Percentiles rank a stretch among this genome's conserved stretches.
These are phyloP conservation scores for Karstenula rhodostoma DNA, from an alignment of 2,329 filamentous ascomycete genomes.

Conservation along the genomic window DNA sequence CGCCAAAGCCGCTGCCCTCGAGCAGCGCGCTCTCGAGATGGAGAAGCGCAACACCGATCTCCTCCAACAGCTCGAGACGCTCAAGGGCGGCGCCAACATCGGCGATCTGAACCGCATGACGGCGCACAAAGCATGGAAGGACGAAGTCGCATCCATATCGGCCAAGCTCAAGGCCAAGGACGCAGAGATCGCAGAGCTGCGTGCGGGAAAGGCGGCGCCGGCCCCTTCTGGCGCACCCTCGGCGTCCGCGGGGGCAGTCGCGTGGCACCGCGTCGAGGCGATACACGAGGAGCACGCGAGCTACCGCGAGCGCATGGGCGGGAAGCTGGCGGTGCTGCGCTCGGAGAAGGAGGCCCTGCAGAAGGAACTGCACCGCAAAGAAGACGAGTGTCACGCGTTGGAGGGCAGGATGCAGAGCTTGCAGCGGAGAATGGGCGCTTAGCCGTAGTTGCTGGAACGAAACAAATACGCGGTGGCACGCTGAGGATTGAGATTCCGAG, in stretches of 20 bases:
- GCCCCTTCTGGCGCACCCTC: slow-evolving; percentile 13
- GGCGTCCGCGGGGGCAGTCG: slow-evolving; percentile 20
- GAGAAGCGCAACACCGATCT: slow-evolving; percentile 52
- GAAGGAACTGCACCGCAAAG: slow-evolving; percentile 49
- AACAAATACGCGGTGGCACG: background rate
- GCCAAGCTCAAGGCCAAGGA: slow-evolving; percentile 42
- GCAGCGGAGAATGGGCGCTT: slow-evolving; percentile 32
- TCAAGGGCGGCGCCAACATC: slow-evolving; percentile 38
- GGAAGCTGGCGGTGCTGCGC: slow-evolving; percentile 48
- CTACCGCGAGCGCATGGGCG: slow-evolving; percentile 49
- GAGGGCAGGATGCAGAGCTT: slow-evolving; percentile 48
- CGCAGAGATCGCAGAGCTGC: slow-evolving; percentile 35
- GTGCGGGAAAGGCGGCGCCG: slow-evolving; percentile 3
- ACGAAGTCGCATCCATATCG: slow-evolving; percentile 40
- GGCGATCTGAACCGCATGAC: slow-evolving; percentile 45
- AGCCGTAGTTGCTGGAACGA: slow-evolving; percentile 9
- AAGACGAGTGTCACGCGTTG: slow-evolving; percentile 50
- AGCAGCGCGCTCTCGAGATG: slow-evolving; percentile 53
- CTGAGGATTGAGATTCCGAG: background rate
- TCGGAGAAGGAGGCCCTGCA: slow-evolving; percentile 52
- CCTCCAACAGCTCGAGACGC: slow-evolving; percentile 36
- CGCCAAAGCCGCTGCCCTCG: slow-evolving; percentile 53
- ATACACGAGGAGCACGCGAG: slow-evolving; percentile 51
- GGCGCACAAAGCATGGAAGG: slow-evolving; percentile 48
- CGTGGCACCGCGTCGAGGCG: slow-evolving; percentile 49